These are phyloP conservation scores for Gnomoniopsis sp. DNA, from an alignment of 2,329 filamentous ascomycete species.

Conservation along the genomic window DNA sequence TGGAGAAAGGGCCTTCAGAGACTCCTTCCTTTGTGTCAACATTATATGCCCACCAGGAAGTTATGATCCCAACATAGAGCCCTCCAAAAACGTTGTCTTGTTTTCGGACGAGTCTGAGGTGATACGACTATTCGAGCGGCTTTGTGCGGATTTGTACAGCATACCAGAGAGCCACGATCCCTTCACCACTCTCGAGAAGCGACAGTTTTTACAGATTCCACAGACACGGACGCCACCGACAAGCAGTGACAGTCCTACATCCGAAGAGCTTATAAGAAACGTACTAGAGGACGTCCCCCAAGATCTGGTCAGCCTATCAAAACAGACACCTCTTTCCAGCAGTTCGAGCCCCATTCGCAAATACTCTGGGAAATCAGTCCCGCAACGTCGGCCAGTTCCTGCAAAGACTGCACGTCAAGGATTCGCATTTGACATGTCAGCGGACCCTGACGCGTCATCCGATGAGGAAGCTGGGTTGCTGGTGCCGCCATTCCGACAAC, in stretches of 20 bases:
- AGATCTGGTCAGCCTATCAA: no score
- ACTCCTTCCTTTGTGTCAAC: constrained; percentile 61
- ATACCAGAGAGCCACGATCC: not conserved
- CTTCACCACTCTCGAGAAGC: constrained; percentile 11
- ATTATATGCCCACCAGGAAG: constrained; percentile 58
- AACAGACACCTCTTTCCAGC: not conserved
- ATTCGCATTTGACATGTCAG: constrained; percentile 15
- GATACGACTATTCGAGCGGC: constrained; percentile 41
- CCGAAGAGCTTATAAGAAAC: no score
- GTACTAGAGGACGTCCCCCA: not conserved
- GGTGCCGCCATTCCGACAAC: not conserved
- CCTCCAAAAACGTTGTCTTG: constrained; percentile 68
- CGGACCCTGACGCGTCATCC: constrained; percentile 13
- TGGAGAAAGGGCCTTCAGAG: constrained; percentile 32
- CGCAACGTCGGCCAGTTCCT: not conserved
- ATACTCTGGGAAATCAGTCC: not conserved
- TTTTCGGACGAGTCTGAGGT: constrained; percentile 54
- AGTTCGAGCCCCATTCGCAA: not conserved
- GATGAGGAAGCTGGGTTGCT: constrained; percentile 12
- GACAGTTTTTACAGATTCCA: not conserved
- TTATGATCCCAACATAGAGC: constrained; percentile 71
- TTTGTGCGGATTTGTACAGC: constrained; percentile 41
- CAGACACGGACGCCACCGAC: constrained; percentile 17
- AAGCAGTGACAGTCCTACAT: constrained; percentile 34
- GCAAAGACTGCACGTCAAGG: not conserved